A percentile compares a stretch with the other conserved stretches of the same genome.
These are phyloP conservation scores for Erythrophleum fordii DNA, from an alignment of 306 rosid genomes.

Conservation along the genomic window DNA sequence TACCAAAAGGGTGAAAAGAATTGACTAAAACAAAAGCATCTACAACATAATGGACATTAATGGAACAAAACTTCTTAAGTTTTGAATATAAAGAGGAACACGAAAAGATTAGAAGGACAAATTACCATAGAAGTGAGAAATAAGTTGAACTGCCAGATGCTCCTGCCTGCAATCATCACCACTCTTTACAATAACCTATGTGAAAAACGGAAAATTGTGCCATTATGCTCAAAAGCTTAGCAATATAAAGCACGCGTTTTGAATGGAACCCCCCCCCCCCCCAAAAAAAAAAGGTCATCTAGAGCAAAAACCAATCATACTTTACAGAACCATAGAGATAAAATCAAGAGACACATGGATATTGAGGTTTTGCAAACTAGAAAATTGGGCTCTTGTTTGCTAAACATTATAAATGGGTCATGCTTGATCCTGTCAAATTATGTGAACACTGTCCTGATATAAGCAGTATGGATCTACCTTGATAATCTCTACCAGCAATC, in stretches of 20 bases:
- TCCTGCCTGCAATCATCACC: conserved; percentile 99
- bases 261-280: not conserved
- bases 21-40: conserved; percentile 6
- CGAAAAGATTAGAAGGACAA: conserved; percentile 25
- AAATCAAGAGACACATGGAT: conserved; percentile 12
- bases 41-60: conserved; percentile 16
- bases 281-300: conserved; percentile 20
- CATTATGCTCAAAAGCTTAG: conserved; percentile 28
- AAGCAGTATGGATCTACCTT: not conserved
- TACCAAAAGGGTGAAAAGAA: conserved; percentile 13
- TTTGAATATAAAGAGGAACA: conserved; percentile 18
- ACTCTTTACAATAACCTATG: conserved; percentile 93
- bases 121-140: conserved; percentile 95
- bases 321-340: conserved; percentile 20
- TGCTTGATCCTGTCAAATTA: not conserved
- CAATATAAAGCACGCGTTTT: conserved; percentile 25
- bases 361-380: conserved; percentile 9
- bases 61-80: conserved; percentile 14
- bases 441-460: conserved; percentile 3
- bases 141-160: conserved; percentile 99
- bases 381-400: conserved; percentile 18
- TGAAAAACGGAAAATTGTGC: conserved; percentile 32
- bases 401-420: not conserved
- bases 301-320: conserved; percentile 24
- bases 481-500: conserved; percentile 25